phyloP scores from a whole-genome alignment of 176 grass and related monocot species.

The Lolium rigidum region DNA sequence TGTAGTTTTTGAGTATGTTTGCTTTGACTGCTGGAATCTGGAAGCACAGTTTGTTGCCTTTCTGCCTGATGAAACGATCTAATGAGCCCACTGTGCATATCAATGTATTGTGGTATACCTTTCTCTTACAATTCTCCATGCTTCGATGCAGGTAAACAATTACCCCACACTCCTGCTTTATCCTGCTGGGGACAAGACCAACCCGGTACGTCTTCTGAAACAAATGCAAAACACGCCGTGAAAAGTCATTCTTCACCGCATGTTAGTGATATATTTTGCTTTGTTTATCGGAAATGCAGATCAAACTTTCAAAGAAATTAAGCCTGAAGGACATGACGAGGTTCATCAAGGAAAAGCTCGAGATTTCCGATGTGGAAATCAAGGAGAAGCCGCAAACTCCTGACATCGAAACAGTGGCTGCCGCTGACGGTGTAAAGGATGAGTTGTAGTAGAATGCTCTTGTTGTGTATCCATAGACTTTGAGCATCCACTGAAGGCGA shows the following conservation, averaged over 20 bases:
- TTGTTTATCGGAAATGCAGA: conserved; percentile 37
- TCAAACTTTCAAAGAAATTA: conserved; percentile 73
- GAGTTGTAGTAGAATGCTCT: conserved; percentile 46
- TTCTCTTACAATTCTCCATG: not conserved
- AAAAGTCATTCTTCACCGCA: not conserved
- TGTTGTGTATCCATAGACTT: not conserved
- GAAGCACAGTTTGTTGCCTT: not conserved
- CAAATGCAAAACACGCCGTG: not conserved
- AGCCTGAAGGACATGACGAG: conserved; percentile 55
- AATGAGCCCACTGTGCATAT: not conserved
- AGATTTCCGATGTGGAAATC: conserved; percentile 34
- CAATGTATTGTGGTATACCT: not conserved
- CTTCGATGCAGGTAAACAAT: conserved; percentile 58
- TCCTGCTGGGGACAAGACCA: conserved; percentile 63
- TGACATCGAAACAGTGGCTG: not conserved
- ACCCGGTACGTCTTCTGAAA: conserved; percentile 50
- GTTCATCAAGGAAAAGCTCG: conserved; percentile 54
- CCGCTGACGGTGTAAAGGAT: conserved; percentile 47
- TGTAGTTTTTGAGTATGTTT: not conserved
- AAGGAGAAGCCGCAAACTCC: conserved; percentile 46
- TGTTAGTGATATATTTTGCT: not conserved
- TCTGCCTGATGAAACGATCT: not conserved
- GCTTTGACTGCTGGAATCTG: conserved; percentile 20
- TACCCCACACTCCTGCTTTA: conserved; percentile 71
- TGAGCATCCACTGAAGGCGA: not conserved